Base-by-base conservation (phyloP, 805 yeast species). In the Suhomyces kilbournensis region DNA sequence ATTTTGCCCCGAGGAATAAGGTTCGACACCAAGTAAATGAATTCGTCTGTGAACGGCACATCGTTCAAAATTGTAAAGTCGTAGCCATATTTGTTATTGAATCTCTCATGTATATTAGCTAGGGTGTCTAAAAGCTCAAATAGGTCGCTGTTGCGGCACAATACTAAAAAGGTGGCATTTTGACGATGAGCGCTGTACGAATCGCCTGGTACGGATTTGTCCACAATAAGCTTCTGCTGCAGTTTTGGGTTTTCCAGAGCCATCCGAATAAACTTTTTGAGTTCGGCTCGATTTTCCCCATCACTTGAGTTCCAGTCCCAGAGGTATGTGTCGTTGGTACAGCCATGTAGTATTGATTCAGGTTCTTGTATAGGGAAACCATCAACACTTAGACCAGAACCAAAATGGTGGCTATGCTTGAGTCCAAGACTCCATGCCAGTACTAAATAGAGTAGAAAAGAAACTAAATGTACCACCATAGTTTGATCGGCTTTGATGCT, bases 41-140 rank as follows among this genome's bases (percentile, higher is more conserved):
- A 89, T 22, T 66, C 65, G 0, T 80, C 78, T 1, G 80, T 68
- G 63, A 90, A 90, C 3, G 83, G 83, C 50, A 70, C 74, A 61
- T 90, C 96, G 64, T 89, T 90, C 38, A 90, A 63, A 54, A 90
- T 86, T 1, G 89, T 88, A 72, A 89, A 89, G 0, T 96, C 96
- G 64, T 90, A 90, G 48, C 79, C 77, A 66, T 84, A 90, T 60
- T 87, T 86, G 25, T 68, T 56, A 63, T 90, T 90, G 72, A 89
- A 90, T 1, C 97, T 77, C 67, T 91, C 97, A 70, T 93, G 97
- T 51, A 92, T 80, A 44, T 84, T 79, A 65, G 88, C 78, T 54
- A 89, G 84, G 3, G 93, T 78, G 43, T 77, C 77, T 5, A 84
- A 65, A 63, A 88, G 73, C 12, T 69, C 70, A 62, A 76, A 80